A percentile compares a stretch with the other conserved stretches of the same genome.
These are phyloP conservation scores for Saururus chinensis DNA, from an alignment of 164 flowering plant genomes.

Conservation along the genomic window DNA sequence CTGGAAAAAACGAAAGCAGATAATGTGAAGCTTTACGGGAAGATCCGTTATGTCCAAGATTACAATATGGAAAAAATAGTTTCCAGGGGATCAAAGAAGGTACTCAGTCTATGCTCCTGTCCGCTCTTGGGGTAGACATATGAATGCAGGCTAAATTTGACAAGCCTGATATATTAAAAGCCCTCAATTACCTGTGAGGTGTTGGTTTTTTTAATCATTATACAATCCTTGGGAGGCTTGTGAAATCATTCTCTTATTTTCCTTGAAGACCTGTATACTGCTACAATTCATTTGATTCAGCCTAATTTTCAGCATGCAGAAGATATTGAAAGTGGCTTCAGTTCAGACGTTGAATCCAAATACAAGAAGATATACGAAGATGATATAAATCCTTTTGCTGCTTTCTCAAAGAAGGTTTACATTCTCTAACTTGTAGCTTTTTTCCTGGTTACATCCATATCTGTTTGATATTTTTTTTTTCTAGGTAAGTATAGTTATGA, in stretches of 20 bases:
- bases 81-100: constrained; percentile 96
- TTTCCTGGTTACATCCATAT: not conserved
- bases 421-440: not conserved
- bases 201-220: too few species aligned
- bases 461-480: not conserved
- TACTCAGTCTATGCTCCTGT: constrained; percentile 11
- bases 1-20: constrained; percentile 91
- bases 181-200: too few species aligned
- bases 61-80: constrained; percentile 85
- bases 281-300: not conserved
- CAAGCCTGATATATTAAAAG: not conserved
- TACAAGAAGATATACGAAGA: constrained; percentile 98
- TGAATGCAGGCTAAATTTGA: not conserved
- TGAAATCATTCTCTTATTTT: constrained; percentile 1
- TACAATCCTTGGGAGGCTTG: not conserved
- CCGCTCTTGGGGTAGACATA: not conserved
- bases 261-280: not conserved
- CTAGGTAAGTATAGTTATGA: not conserved
- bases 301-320: constrained; percentile 49
- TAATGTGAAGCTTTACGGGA: constrained; percentile 95
- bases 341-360: constrained; percentile 93
- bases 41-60: constrained; percentile 97
- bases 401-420: constrained; percentile 88
- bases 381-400: constrained; percentile 99
- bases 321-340: constrained; percentile 92